phyloP scores from a whole-genome alignment of 1,284 basidiomycete species.

The Boletus semigastroideus region DNA sequence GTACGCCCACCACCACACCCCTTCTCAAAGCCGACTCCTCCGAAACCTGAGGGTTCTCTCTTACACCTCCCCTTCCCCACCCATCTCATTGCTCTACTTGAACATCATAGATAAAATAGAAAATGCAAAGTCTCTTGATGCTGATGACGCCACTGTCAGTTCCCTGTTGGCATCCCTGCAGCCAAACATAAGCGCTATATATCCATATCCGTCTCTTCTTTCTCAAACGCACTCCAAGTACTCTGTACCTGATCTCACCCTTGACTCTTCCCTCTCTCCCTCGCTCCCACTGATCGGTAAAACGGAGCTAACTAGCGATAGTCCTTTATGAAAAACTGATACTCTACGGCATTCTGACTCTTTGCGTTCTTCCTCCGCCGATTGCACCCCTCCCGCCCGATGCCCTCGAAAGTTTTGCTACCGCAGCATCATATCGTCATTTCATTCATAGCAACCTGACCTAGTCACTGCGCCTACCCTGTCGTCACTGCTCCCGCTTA shows the following conservation, averaged over 20 bases:
- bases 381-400: not conserved
- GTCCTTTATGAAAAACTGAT: constrained; percentile 11
- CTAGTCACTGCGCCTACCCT: too few relatives aligned
- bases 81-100: not conserved
- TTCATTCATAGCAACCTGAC: too few relatives aligned
- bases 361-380: constrained; percentile 3
- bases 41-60: constrained; percentile 16
- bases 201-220: constrained; percentile 16
- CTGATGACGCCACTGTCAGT: constrained; percentile 3
- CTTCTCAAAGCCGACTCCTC: constrained; percentile 22
- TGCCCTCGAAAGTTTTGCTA: too few relatives aligned
- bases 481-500: too few relatives aligned
- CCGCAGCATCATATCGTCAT: too few relatives aligned
- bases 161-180: constrained; percentile 8
- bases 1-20: constrained; percentile 21
- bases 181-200: constrained; percentile 13
- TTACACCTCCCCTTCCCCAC: not conserved
- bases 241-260: constrained; percentile 25
- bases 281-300: constrained; percentile 13
- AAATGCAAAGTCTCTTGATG: not conserved
- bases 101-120: too few relatives aligned
- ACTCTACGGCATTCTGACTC: constrained; percentile 7
- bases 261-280: not conserved
- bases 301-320: constrained; percentile 22
- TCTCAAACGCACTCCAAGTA: constrained; percentile 2